These are phyloP conservation scores for Cutaneotrichosporon arboriforme DNA, from an alignment of 1,284 basidiomycete species.

Conservation along the genomic window DNA sequence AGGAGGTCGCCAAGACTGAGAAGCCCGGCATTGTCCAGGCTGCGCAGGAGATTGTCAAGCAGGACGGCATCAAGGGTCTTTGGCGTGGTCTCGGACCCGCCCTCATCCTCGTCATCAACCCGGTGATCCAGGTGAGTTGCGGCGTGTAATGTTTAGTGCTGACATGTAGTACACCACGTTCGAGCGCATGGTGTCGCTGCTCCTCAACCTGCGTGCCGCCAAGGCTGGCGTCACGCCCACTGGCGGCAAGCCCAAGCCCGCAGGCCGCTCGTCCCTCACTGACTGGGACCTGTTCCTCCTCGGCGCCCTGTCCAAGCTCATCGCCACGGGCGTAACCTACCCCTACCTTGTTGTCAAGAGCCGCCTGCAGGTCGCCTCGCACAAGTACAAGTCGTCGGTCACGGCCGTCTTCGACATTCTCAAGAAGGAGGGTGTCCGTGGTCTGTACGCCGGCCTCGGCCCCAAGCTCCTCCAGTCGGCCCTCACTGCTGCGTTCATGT, in stretches of 20 bases:
- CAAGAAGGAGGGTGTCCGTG: slow-evolving; percentile 64
- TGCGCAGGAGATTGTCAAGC: slow-evolving; percentile 64
- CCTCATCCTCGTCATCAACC: slow-evolving; percentile 88
- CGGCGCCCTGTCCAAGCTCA: slow-evolving; percentile 79
- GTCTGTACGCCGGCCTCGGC: slow-evolving; percentile 76
- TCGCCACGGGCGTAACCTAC: slow-evolving; percentile 48
- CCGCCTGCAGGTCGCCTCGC: slow-evolving; percentile 48
- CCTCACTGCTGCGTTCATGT: slow-evolving; percentile 81
- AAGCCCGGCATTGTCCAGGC: slow-evolving; percentile 67
- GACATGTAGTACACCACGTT: slow-evolving; percentile 64
- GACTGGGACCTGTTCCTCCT: slow-evolving; percentile 87
- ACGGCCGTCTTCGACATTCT: slow-evolving; percentile 54
- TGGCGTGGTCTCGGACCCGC: slow-evolving; percentile 97
- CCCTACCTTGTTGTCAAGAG: slow-evolving; percentile 49
- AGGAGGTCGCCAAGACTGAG: slow-evolving; percentile 20
- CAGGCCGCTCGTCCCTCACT: slow-evolving; percentile 52
- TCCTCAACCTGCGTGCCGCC: slow-evolving; percentile 30
- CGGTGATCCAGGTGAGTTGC: slow-evolving; percentile 62
- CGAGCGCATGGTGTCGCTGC: slow-evolving; percentile 59
- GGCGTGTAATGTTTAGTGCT: background rate
- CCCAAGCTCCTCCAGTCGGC: slow-evolving; percentile 86
- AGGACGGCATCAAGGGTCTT: slow-evolving; percentile 74
- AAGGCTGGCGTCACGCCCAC: slow-evolving; percentile 50
- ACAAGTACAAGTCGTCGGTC: slow-evolving; percentile 47
- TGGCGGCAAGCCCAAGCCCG: slow-evolving; percentile 38